phyloP scores from a whole-genome alignment of 2,329 filamentous ascomycete genomes.

The Beauveria brongniartii region DNA sequence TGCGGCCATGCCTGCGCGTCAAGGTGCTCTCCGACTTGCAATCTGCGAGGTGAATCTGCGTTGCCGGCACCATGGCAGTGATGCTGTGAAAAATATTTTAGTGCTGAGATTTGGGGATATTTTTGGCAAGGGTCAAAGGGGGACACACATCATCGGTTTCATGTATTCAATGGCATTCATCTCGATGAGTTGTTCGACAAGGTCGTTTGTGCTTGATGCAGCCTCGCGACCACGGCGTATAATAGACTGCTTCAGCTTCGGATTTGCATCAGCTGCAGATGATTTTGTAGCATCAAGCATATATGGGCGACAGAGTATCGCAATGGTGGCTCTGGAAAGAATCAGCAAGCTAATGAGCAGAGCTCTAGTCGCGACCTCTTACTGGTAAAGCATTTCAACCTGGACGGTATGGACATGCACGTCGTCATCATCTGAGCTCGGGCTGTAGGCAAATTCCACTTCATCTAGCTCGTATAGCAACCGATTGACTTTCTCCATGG shows the following conservation, averaged over 20 bases:
- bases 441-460: no score
- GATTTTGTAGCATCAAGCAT: background rate
- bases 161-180: background rate
- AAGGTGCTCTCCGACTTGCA: background rate
- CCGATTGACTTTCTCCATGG: background rate
- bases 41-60: conserved; percentile 3
- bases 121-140: no score
- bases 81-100: background rate
- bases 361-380: background rate
- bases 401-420: background rate
- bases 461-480: background rate
- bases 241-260: background rate
- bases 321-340: background rate
- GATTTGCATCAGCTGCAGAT: background rate
- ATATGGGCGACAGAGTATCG: background rate
- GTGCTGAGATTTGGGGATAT: background rate
- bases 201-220: background rate
- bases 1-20: background rate
- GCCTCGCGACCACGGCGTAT: conserved; percentile 2
- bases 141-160: conserved; percentile 6
- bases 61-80: conserved; percentile 4
- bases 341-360: background rate
- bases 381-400: background rate
- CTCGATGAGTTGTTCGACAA: conserved; percentile 1
- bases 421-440: background rate